Evolutionary conservation across 345 rosid genomes (phyloP), one percentile per base, ranked within the genome.

Genomic region (Melaleuca quinquenervia): DNA sequence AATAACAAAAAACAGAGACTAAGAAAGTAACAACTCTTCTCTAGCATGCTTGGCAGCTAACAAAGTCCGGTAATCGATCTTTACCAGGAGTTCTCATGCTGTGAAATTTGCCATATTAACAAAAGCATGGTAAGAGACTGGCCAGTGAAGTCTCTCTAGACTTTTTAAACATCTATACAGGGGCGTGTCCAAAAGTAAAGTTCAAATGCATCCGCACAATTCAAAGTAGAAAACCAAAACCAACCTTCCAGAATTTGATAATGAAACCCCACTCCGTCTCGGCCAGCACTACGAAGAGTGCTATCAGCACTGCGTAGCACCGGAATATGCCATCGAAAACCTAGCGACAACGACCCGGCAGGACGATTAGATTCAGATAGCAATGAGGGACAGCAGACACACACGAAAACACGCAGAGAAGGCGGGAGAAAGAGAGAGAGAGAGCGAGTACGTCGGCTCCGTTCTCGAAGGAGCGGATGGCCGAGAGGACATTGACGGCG

Each of bases 191-290:
- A 36, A 36, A 70, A 70, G 58, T 29, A 51, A 24, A 8, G 18
- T 52, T 51, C 48, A 1, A 83, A 74, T 74, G 76, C 52, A 52
- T 27, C 82, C 50, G 11, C 27, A 22, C 50, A 11, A 88, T 49
- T 54, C 27, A 53, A 7, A 84, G 50, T 27, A 5, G 41, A 54
- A 52, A n/a, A 41, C 49, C 50, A 49, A 82, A 27, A 49, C 83
- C 48, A 74, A 87, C 99, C 98, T 94, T 94, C 84, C 92, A 95
- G 80, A 94, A 95, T 89, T 91, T 94, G 85, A 88, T 62, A 50
- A 96, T 90, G 84, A 94, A 95, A 27, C 90, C 91, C 99, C 99
- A 97, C 84, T 97, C 99, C 0, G 99, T 96, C 93, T 97, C 99
- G 1, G 92, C 99, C 2, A 97, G 78, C 84, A 94, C 94, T 84